Conservation (phyloP, 306 rosid species). For the Betula pendula region DNA sequence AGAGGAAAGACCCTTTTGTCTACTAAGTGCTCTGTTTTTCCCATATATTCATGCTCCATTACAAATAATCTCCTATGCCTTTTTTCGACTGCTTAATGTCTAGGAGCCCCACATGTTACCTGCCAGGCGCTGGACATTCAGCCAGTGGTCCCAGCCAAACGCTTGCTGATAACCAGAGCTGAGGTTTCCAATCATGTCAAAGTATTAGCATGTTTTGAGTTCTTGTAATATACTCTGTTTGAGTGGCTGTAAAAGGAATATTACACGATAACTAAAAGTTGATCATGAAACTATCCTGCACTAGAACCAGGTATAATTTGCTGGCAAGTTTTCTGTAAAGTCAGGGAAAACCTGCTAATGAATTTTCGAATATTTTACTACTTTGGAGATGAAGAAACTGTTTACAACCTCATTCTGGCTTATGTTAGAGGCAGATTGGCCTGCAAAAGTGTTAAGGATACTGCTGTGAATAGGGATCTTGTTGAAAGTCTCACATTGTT, state of each 20-base stretch:
- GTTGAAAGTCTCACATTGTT: too few relatives aligned
- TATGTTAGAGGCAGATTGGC: not conserved
- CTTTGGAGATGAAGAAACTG: too few relatives aligned
- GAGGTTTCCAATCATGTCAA: not conserved
- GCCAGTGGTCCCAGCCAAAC: not conserved
- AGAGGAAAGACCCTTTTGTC: slow-evolving; percentile 42
- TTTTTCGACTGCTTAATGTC: slow-evolving; percentile 34
- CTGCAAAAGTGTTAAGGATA: not conserved
- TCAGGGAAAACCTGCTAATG: not conserved
- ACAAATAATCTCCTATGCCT: slow-evolving; percentile 37
- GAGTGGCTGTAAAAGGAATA: not conserved
- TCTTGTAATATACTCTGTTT: too few relatives aligned
- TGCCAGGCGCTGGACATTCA: slow-evolving; percentile 24
- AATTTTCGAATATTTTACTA: not conserved
- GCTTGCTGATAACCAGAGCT: not conserved
- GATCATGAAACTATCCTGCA: not conserved
- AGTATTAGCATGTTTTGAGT: too few relatives aligned
- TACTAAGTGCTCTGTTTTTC: slow-evolving; percentile 31
- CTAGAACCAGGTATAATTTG: not conserved
- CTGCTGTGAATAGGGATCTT: not conserved
- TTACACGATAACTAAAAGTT: not conserved
- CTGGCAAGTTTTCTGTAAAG: not conserved
- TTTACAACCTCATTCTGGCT: too few relatives aligned
- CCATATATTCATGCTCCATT: slow-evolving; percentile 41
- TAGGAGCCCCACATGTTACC: slow-evolving; percentile 38